Conservation (phyloP, 495 filamentous ascomycete genomes). For the Umbilicaria muhlenbergii region DNA sequence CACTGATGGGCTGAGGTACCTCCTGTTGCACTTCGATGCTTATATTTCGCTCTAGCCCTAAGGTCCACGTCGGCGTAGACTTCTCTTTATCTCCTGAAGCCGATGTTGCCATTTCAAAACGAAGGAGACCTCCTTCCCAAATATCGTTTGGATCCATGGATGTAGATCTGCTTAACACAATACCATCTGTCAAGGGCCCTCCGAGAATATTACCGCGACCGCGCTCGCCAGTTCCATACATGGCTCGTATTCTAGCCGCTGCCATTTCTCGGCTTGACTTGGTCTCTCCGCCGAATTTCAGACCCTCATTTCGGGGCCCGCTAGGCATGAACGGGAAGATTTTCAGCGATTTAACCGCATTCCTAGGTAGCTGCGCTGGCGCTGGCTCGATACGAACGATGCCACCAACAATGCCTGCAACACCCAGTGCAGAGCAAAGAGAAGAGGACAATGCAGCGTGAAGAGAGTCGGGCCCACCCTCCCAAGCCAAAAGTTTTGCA, state of each 20-base stretch:
- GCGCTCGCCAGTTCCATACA: constrained; percentile 33
- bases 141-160: background rate
- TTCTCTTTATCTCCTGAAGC: constrained; percentile 28
- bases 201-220: constrained; percentile 45
- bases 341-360: constrained; percentile 41
- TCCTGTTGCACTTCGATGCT: constrained; percentile 56
- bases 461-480: constrained; percentile 67
- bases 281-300: constrained; percentile 82
- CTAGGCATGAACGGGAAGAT: constrained; percentile 59
- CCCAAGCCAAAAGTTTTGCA: constrained; percentile 62
- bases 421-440: constrained; percentile 55
- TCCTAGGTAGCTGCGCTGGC: constrained; percentile 39
- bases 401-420: constrained; percentile 65
- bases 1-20: constrained; percentile 41
- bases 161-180: constrained; percentile 39
- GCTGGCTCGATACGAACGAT: constrained; percentile 72
- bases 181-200: constrained; percentile 79
- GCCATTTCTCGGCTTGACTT: constrained; percentile 59
- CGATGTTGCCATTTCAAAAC: constrained; percentile 47
- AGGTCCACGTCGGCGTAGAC: constrained; percentile 49
- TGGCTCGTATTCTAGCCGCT: constrained; percentile 34
- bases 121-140: constrained; percentile 66
- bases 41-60: constrained; percentile 58
- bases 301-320: constrained; percentile 36
- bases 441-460: constrained; percentile 63